phyloP scores from a whole-genome alignment of 805 yeast species.

The Kurtzmaniella fragi region DNA sequence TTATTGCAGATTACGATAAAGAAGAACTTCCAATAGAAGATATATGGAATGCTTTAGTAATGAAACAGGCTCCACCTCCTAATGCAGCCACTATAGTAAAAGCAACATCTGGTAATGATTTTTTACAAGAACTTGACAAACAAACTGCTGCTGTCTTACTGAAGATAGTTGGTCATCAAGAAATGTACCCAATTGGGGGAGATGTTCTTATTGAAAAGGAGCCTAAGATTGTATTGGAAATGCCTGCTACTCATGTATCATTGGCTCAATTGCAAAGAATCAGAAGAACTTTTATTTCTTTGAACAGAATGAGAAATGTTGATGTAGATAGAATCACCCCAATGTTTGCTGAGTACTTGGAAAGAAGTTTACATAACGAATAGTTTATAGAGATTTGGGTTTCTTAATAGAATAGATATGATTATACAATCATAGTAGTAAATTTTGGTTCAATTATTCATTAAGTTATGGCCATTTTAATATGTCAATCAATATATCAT shows the following conservation, averaged over 20 bases:
- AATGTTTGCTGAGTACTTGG: slow-evolving; percentile 74
- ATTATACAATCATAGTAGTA: no score
- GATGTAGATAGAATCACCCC: slow-evolving; percentile 64
- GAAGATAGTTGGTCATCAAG: slow-evolving; percentile 59
- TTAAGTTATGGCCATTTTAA: no score
- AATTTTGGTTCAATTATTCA: no score
- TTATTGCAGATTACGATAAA: slow-evolving; percentile 49
- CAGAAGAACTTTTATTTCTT: slow-evolving; percentile 74
- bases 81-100: slow-evolving; percentile 81
- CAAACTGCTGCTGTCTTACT: slow-evolving; percentile 62
- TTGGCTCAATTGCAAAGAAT: slow-evolving; percentile 78
- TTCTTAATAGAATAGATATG: not conserved
- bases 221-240: slow-evolving; percentile 43
- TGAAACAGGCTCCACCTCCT: slow-evolving; percentile 64
- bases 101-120: slow-evolving; percentile 73
- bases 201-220: slow-evolving; percentile 40
- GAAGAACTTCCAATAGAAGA: slow-evolving; percentile 56
- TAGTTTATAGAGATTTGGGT: not conserved
- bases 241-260: slow-evolving; percentile 61
- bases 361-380: slow-evolving; percentile 49
- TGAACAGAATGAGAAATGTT: slow-evolving; percentile 75
- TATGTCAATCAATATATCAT: not conserved
- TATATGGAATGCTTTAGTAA: slow-evolving; percentile 58
- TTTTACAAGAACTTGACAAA: slow-evolving; percentile 71
- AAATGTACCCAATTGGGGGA: slow-evolving; percentile 45